A percentile compares a stretch with the other conserved stretches of the same genome.
Conservation (phyloP, 345 rosid species). For the Euclidium syriacum region DNA sequence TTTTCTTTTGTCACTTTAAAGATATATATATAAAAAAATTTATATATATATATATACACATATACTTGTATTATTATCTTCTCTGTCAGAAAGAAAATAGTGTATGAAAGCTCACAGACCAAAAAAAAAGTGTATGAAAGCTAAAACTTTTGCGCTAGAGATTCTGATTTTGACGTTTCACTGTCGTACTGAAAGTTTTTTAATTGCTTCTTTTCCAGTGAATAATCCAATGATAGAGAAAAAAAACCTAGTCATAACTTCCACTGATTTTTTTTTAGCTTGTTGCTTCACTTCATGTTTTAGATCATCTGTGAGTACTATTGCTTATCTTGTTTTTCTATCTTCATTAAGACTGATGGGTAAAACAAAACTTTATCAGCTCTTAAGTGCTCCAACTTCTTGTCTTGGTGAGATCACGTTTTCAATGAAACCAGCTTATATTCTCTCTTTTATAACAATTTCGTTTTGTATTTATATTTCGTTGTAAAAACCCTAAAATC, state of each 20-base stretch:
- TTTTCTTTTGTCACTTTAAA: slow-evolving; percentile 16
- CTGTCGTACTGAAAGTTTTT: slow-evolving; percentile 39
- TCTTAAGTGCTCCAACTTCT: slow-evolving; percentile 9
- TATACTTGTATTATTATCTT: slow-evolving; percentile 7
- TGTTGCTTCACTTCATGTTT: slow-evolving; percentile 1
- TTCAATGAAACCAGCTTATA: background rate
- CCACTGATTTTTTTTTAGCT: slow-evolving; percentile 16
- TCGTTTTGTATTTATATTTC: too few species aligned
- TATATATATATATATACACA: too few species aligned
- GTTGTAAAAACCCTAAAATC: too few species aligned
- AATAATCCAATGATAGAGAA: slow-evolving; percentile 14
- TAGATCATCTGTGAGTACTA: background rate
- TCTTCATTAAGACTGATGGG: slow-evolving; percentile 5
- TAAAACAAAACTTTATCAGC: slow-evolving; percentile 2
- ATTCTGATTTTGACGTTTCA: slow-evolving; percentile 73
- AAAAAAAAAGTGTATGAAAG: slow-evolving; percentile 41
- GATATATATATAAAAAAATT: too few species aligned
- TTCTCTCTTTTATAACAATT: background rate
- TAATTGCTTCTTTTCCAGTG: slow-evolving; percentile 18
- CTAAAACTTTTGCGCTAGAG: slow-evolving; percentile 37
- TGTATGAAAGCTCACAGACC: slow-evolving; percentile 39
- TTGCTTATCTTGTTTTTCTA: background rate
- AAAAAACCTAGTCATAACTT: slow-evolving; percentile 28
- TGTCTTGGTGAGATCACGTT: background rate
- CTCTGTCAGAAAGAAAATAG: slow-evolving; percentile 38